phyloP scores from a whole-genome alignment of 1,284 basidiomycete genomes.

The Ganoderma leucocontextum region DNA sequence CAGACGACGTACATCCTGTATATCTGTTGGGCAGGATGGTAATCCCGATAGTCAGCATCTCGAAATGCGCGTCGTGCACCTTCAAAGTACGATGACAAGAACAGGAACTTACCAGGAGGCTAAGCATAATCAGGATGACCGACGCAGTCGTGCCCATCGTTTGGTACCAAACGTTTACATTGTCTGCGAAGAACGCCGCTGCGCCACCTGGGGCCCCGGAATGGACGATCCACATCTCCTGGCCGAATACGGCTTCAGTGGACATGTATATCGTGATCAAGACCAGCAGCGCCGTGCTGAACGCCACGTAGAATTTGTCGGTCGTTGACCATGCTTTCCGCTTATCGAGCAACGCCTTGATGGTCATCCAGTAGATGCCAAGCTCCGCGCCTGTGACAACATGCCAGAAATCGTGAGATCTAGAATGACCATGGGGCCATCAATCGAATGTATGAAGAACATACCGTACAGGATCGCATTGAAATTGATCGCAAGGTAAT shows the following conservation, averaged over 20 bases:
- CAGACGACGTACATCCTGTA: neutral
- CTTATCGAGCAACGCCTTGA: neutral
- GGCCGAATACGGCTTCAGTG: neutral
- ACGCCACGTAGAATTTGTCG: neutral
- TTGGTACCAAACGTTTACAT: constrained; percentile 30
- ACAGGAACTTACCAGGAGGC: constrained; percentile 27
- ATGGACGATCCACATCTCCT: neutral
- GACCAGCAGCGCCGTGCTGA: neutral
- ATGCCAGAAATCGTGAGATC: no score
- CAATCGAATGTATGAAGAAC: neutral
- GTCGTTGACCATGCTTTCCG: neutral
- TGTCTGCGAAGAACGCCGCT: neutral
- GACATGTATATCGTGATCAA: neutral
- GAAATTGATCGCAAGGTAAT: constrained; percentile 30
- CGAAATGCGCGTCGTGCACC: neutral
- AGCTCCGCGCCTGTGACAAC: neutral
- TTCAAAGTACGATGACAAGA: no score
- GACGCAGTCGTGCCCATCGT: constrained; percentile 31
- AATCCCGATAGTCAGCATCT: neutral
- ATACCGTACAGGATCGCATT: constrained; percentile 32
- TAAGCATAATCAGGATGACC: constrained; percentile 28
- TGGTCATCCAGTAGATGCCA: neutral
- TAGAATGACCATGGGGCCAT: no score
- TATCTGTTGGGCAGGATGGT: neutral
- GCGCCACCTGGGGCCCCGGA: neutral